Conservation (phyloP, 2,329 filamentous ascomycete species). For the Phoma herbarum region DNA sequence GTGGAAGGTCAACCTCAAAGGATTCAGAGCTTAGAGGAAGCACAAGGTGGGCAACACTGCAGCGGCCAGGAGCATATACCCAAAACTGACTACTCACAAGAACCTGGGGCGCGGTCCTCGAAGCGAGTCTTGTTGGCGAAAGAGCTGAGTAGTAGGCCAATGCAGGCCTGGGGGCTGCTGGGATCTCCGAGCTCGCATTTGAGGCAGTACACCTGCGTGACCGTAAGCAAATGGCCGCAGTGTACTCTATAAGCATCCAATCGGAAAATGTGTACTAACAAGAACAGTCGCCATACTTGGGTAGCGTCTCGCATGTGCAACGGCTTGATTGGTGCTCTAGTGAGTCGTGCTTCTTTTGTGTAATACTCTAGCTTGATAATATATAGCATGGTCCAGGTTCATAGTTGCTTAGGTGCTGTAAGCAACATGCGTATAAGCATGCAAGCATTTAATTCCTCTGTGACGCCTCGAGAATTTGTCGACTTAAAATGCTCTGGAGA, state of each 20-base stretch:
- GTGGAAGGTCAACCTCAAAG: not conserved
- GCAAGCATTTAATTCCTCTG: not conserved
- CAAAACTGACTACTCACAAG: not conserved
- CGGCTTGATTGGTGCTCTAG: not conserved
- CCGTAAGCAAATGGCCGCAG: constrained; percentile 27
- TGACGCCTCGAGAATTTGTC: not conserved
- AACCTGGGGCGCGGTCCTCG: constrained; percentile 9
- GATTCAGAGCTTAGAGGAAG: not conserved
- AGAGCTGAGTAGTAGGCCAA: constrained; percentile 25
- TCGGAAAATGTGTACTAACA: constrained; percentile 2
- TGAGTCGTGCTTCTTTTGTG: constrained; percentile 1
- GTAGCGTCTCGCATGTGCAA: constrained; percentile 6
- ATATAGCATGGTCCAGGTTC: constrained; percentile 4
- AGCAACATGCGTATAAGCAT: constrained; percentile 7
- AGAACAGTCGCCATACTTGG: not conserved
- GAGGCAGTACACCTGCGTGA: constrained; percentile 23
- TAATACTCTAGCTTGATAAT: not conserved
- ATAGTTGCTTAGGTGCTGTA: constrained; percentile 1
- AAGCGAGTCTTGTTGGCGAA: constrained; percentile 14
- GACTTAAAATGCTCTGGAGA: not conserved
- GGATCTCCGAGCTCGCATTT: constrained; percentile 15
- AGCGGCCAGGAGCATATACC: constrained; percentile 9
- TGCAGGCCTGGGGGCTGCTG: constrained; percentile 21
- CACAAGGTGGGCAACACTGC: not conserved
- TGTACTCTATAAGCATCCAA: constrained; percentile 23